These are phyloP conservation scores for Sordariomycetes sp. DNA, from an alignment of 2,329 filamentous ascomycete species.

Conservation along the genomic window DNA sequence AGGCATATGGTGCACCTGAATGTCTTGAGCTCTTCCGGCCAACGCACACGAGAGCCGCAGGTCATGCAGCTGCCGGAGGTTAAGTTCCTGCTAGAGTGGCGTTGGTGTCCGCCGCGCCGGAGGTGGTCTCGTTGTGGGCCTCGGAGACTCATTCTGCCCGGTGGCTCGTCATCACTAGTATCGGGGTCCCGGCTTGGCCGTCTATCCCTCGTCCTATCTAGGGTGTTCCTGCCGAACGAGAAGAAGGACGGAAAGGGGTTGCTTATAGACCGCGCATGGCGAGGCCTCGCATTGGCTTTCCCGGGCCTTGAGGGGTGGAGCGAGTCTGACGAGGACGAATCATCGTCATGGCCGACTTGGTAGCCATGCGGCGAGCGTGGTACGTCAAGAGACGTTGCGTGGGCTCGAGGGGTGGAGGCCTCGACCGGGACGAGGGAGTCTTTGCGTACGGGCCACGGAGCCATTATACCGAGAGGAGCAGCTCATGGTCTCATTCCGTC, in stretches of 20 bases:
- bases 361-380: constrained; percentile 9
- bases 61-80: constrained; percentile 72
- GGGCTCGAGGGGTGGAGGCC: neutral
- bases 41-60: constrained; percentile 69
- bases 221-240: constrained; percentile 39
- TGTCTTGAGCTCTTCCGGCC: constrained; percentile 60
- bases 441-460: constrained; percentile 1
- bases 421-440: neutral
- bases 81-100: constrained; percentile 41
- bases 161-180: constrained; percentile 10
- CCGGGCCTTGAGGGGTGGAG: constrained; percentile 15
- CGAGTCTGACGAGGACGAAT: constrained; percentile 34
- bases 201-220: neutral
- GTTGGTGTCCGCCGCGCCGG: constrained; percentile 18
- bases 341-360: constrained; percentile 10
- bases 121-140: neutral
- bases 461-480: neutral
- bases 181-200: neutral
- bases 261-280: constrained; percentile 61
- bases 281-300: neutral
- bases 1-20: constrained; percentile 79
- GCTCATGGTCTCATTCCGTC: neutral
- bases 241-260: constrained; percentile 70
- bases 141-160: constrained; percentile 12
- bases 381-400: constrained; percentile 6